Base-by-base conservation (phyloP, 1,284 basidiomycete species). In the Hortiboletus rubellus region DNA sequence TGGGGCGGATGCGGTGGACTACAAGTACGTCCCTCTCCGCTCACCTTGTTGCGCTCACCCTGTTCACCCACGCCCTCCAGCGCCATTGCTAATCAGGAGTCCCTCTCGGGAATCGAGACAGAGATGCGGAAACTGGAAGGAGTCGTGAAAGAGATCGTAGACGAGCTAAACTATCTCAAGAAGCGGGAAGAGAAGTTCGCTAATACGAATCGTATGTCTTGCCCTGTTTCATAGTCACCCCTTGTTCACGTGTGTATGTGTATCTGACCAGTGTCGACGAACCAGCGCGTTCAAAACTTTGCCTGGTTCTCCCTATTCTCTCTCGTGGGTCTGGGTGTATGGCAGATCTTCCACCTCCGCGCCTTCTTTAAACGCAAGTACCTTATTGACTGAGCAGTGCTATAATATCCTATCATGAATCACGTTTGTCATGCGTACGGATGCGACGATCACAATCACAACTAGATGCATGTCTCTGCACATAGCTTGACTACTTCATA, bases 41-140 rank as follows among this genome's bases (percentile, higher is more conserved):
- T 31, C 31, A 9, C 33, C 14, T 10, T 33, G 46, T 15, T 37
- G 24, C 24, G 9, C 33, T 50, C 41, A 14, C n/a, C 15, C 17
- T 36, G 22, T 40, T 55, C 41, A 56, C 55, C 46, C 9, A 31
- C 22, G 9, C 10, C 48, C 31, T 27, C 12, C 68, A 96, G 93
- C 69, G 96, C 96, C 22, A 99, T 99, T 71, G 96, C 97, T 7
- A 98, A 98, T 77, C 96, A 98, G 74, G 96, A 99, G 74, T 96
- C 93, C 1, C 81, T 99, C 0, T 98, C 94, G 2, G 92, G 92
- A 0, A 83, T 99, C 41, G 97, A 99, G 76, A 96, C 94, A 0
- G 96, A 99, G 75, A 97, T 99, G 94, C 84, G 96, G 38, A 99
- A 99, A 71, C 81, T 99, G 10, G 96, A 99, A 73, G 94, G 92